phyloP scores from a whole-genome alignment of 1,284 basidiomycete genomes.

The Puccinia hordei region DNA sequence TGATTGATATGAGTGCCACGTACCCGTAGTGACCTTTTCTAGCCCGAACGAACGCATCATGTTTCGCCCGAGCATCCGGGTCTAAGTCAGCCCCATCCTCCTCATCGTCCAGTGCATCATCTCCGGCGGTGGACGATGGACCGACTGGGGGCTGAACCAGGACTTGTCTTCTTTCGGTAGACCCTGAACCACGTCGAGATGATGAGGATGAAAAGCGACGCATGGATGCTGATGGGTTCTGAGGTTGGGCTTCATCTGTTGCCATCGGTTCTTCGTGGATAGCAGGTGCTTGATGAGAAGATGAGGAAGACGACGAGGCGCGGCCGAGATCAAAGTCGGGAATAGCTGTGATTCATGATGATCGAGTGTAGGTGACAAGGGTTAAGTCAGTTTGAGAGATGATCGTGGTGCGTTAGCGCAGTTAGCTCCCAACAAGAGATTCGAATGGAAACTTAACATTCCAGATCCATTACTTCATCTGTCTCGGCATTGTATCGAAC shows the following conservation, averaged over 20 bases:
- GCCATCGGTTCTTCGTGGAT: slow-evolving; percentile 19
- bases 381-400: neutral
- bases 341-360: slow-evolving; percentile 23
- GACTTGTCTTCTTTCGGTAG: slow-evolving; percentile 40
- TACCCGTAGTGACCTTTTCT: slow-evolving; percentile 49
- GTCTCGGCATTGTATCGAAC: slow-evolving; percentile 49
- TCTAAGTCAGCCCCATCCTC: slow-evolving; percentile 38
- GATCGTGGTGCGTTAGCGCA: neutral
- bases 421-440: too few species aligned
- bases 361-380: neutral
- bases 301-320: slow-evolving; percentile 1
- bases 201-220: slow-evolving; percentile 31
- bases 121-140: neutral
- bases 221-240: slow-evolving; percentile 18
- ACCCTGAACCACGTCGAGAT: slow-evolving; percentile 33
- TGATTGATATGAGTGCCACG: neutral
- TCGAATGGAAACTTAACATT: slow-evolving; percentile 12
- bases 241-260: neutral
- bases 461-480: slow-evolving; percentile 49
- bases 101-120: slow-evolving; percentile 33
- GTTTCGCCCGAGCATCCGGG: slow-evolving; percentile 45
- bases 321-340: slow-evolving; percentile 47
- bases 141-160: slow-evolving; percentile 36
- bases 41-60: slow-evolving; percentile 44
- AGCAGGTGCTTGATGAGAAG: neutral